Conservation (phyloP, 2,329 filamentous ascomycete species). For the Talaromyces marneffei region DNA sequence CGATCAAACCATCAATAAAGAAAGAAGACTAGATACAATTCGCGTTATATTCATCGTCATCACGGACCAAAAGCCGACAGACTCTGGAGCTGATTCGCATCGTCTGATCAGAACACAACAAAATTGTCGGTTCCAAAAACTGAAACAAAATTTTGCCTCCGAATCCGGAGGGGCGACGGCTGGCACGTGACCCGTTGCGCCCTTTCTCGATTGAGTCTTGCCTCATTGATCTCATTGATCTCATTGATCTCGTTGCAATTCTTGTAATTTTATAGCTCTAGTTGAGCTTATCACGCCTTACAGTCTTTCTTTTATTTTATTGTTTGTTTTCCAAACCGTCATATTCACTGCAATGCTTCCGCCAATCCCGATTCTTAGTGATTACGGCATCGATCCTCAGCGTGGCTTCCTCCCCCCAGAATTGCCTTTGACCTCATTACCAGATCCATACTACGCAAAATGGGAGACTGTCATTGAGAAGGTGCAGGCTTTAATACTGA, state of each 20-base stretch:
- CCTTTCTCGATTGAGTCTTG: conserved; percentile 1
- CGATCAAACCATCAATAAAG: background rate
- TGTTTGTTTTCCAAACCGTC: too few relatives aligned
- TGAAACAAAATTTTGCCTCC: conserved; percentile 8
- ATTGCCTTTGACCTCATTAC: conserved; percentile 70
- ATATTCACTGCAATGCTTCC: conserved; percentile 39
- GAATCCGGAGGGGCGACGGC: conserved; percentile 10
- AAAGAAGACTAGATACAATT: background rate
- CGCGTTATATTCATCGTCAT: background rate
- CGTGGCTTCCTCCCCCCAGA: conserved; percentile 85
- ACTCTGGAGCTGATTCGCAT: background rate
- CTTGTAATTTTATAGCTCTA: background rate
- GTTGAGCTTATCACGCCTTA: background rate
- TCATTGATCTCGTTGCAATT: background rate
- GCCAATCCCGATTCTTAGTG: conserved; percentile 51
- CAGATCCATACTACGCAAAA: conserved; percentile 86
- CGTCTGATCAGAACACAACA: background rate
- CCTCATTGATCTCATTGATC: background rate
- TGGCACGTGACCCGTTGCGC: conserved; percentile 10
- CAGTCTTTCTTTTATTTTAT: background rate
- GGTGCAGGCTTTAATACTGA: conserved; percentile 79
- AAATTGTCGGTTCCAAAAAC: background rate
- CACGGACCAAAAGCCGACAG: background rate
- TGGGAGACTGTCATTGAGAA: conserved; percentile 88
- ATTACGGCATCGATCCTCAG: conserved; percentile 62